Base-by-base conservation (phyloP, 106 monocot genomes). In the Apostasia ramifera region DNA sequence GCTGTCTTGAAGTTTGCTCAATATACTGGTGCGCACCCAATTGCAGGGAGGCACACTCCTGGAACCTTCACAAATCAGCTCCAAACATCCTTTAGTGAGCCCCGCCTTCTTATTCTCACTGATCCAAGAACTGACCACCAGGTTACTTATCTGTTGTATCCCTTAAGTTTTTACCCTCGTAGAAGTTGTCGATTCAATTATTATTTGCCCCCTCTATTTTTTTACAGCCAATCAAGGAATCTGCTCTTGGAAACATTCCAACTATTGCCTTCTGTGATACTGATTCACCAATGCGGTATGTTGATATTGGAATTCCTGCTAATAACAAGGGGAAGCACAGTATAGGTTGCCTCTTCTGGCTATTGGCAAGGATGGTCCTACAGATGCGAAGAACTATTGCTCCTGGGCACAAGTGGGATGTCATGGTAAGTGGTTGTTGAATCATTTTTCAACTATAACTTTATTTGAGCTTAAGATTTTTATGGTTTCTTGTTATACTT, bases 261-360 rank as follows among this genome's bases (percentile, higher is more conserved):
- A 88, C 84, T 2, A 84, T 88, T 71, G 88, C 88, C 10, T 88
- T 88, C 56, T 84, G 84, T 68, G 88, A 88, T 57, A 88, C 88
- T 39, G 88, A 88, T 55, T 84, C 84, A 1, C 88, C 88, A 6
- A 88, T 88, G 88, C 41, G 88, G n/a, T 79, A 76, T 77, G 88
- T 88, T 72, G 87, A 88, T 52, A 83, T 88, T 69, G 83, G 80
- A 39, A 88, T 88, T 72, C 87, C 87, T 44, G 87, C 87, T 8
- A 88, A 88, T 57, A 88, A 88, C 83, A 88, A 88, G 79, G 88
- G 84, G 7, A 84, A 84, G 57, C 72, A 68, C 57, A 76, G 76
- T 45, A 84, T 84, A 66, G 81, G 83, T 10, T 88, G 84, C 69
- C 73, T 88, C 46, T 84, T 79, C 58, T 84, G 88, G 84, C 66